A percentile compares a stretch with the other conserved stretches of the same genome.
These are phyloP conservation scores for Xerocomus cyaneibrunnescens DNA, from an alignment of 1,284 basidiomycete species.

Conservation along the genomic window DNA sequence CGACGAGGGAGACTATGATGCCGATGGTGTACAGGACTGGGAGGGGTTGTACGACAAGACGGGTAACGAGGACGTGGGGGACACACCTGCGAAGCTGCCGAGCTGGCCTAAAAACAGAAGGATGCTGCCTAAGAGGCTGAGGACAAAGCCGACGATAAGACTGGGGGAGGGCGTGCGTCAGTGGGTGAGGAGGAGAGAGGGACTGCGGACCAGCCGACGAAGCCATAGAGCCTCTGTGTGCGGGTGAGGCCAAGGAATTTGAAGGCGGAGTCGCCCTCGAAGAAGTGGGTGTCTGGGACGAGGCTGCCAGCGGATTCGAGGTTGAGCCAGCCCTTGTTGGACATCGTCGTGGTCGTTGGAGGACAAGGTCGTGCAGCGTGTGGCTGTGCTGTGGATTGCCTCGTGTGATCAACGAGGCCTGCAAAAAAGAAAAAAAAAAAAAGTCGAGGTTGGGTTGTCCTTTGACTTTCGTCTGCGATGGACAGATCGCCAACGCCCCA, in stretches of 20 bases:
- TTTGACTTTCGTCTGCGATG: too few relatives aligned
- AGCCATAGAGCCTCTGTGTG: conserved; percentile 82
- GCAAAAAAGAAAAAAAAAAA: not conserved
- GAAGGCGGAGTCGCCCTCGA: conserved; percentile 85
- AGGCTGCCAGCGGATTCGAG: conserved; percentile 59
- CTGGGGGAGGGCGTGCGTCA: conserved; percentile 38
- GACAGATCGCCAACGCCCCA: not conserved
- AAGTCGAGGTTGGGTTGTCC: not conserved
- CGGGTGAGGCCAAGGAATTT: conserved; percentile 73
- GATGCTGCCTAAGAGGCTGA: conserved; percentile 81
- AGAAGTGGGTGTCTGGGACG: conserved; percentile 72
- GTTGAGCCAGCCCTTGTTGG: conserved; percentile 65
- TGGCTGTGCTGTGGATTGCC: conserved; percentile 15
- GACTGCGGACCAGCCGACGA: conserved; percentile 64
- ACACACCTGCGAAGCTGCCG: conserved; percentile 76
- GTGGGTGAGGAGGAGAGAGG: not conserved
- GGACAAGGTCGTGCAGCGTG: not conserved
- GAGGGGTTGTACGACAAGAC: not conserved
- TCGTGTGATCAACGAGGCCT: conserved; percentile 33
- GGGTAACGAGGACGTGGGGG: not conserved
- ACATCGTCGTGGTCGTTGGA: conserved; percentile 26
- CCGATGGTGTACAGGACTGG: conserved; percentile 83
- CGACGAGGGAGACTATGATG: conserved; percentile 78
- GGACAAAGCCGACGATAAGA: conserved; percentile 67
- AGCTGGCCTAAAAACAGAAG: conserved; percentile 74